Percentiles rank a stretch among this genome's conserved stretches.
Conservation (phyloP, 371 early-diverging fungal species). For the Dipsacomyces acuminosporus region DNA sequence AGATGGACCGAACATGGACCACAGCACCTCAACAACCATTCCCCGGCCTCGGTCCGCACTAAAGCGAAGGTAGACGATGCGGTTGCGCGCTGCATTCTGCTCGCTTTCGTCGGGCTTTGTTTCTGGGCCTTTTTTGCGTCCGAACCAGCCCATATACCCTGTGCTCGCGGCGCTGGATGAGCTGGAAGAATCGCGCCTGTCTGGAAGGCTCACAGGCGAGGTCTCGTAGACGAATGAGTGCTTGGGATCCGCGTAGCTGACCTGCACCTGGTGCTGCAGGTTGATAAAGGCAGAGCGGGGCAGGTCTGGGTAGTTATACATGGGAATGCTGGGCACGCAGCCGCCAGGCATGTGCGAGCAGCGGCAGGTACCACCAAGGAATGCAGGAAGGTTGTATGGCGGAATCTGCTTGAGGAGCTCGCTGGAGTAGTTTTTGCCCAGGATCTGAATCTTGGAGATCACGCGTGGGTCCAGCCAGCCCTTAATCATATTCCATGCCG, state of each 20-base stretch:
- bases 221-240: slow-evolving; percentile 36
- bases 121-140: slow-evolving; percentile 17
- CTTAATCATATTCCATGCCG: slow-evolving; percentile 75
- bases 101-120: slow-evolving; percentile 1
- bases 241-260: slow-evolving; percentile 38
- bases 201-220: slow-evolving; percentile 3
- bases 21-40: slow-evolving; percentile 44
- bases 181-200: slow-evolving; percentile 10
- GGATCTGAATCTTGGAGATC: slow-evolving; percentile 73
- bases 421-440: slow-evolving; percentile 62
- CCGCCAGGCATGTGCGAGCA: slow-evolving; percentile 78
- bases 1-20: slow-evolving; percentile 23
- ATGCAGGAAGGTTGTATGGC: slow-evolving; percentile 68
- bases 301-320: slow-evolving; percentile 44
- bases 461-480: slow-evolving; percentile 80
- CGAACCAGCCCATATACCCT: slow-evolving; percentile 43
- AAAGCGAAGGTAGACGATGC: slow-evolving; percentile 31
- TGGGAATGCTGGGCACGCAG: slow-evolving; percentile 48
- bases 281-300: slow-evolving; percentile 33
- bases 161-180: slow-evolving; percentile 23
- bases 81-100: neutral
- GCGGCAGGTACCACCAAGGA: slow-evolving; percentile 73
- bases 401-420: slow-evolving; percentile 66
- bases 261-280: slow-evolving; percentile 32
- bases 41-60: slow-evolving; percentile 44